Evolutionary conservation across 2,329 filamentous ascomycete genomes (phyloP).

Genomic region (Fusarium algeriense): DNA sequence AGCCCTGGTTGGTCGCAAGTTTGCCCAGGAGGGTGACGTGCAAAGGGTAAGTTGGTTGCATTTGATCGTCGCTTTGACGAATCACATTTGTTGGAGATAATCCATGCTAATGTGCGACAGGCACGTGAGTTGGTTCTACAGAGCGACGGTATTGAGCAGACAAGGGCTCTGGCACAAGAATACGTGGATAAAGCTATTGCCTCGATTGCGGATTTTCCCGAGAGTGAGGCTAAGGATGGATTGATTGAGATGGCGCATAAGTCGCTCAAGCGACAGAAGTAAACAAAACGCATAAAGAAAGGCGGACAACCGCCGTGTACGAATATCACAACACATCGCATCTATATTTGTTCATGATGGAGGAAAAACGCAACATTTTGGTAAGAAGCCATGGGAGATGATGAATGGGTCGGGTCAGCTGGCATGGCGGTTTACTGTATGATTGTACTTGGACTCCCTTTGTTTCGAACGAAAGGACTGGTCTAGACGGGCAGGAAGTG

Average conservation of each 20-base stretch:
- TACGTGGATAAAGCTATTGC: conserved; percentile 89
- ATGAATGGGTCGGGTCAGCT: conserved; percentile 13
- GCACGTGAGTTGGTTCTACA: conserved; percentile 86
- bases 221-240: conserved; percentile 94
- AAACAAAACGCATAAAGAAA: conserved; percentile 39
- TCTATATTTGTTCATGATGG: conserved; percentile 24
- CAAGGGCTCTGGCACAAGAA: conserved; percentile 87
- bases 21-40: conserved; percentile 85
- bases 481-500: conserved; percentile 23
- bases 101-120: conserved; percentile 60
- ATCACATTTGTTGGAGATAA: conserved; percentile 36
- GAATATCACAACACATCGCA: conserved; percentile 33
- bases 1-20: conserved; percentile 90
- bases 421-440: conserved; percentile 39
- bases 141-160: conserved; percentile 92
- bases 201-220: conserved; percentile 86
- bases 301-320: conserved; percentile 38
- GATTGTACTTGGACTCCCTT: conserved; percentile 31
- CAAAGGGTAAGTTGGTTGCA: conserved; percentile 70
- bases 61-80: conserved; percentile 18
- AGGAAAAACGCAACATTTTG: conserved; percentile 6
- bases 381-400: conserved; percentile 6
- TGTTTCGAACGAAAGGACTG: conserved; percentile 16
- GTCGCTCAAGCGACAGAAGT: conserved; percentile 90
- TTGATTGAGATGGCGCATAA: conserved; percentile 95